Percentiles rank a stretch among this genome's conserved stretches.
Conservation (phyloP, 1,284 basidiomycete genomes). For the Acaromyces ingoldii region DNA sequence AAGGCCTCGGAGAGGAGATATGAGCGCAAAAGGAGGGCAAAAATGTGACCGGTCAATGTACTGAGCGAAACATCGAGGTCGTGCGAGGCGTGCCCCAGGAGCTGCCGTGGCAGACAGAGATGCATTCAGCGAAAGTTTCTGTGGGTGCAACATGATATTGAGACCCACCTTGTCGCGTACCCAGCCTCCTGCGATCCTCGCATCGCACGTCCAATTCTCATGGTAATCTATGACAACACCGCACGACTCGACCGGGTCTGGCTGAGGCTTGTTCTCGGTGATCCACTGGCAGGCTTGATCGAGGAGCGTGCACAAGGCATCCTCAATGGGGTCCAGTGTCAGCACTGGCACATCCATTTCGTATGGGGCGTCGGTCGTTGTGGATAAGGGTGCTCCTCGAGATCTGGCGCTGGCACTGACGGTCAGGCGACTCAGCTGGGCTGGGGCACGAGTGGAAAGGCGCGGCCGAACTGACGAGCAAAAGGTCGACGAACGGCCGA, state of each 20-base stretch:
- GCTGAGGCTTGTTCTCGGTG: constrained; percentile 19
- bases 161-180: constrained; percentile 84
- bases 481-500: no score
- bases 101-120: constrained; percentile 55
- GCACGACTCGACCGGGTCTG: constrained; percentile 17
- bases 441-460: no score
- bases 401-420: no score
- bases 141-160: constrained; percentile 11
- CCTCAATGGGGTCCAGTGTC: no score
- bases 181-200: constrained; percentile 76
- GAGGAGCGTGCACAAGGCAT: constrained; percentile 36
- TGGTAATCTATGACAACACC: not conserved
- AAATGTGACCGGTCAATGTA: constrained; percentile 77
- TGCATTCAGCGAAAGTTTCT: not conserved
- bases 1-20: constrained; percentile 59
- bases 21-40: constrained; percentile 73
- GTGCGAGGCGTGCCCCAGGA: constrained; percentile 74
- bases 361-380: no score
- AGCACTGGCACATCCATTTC: no score
- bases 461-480: no score
- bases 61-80: constrained; percentile 92
- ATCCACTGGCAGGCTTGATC: constrained; percentile 41
- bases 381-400: no score
- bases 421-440: no score
- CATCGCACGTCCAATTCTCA: constrained; percentile 16